Conservation (phyloP, 768 basidiomycete genomes). For the Boletus fagicola region DNA sequence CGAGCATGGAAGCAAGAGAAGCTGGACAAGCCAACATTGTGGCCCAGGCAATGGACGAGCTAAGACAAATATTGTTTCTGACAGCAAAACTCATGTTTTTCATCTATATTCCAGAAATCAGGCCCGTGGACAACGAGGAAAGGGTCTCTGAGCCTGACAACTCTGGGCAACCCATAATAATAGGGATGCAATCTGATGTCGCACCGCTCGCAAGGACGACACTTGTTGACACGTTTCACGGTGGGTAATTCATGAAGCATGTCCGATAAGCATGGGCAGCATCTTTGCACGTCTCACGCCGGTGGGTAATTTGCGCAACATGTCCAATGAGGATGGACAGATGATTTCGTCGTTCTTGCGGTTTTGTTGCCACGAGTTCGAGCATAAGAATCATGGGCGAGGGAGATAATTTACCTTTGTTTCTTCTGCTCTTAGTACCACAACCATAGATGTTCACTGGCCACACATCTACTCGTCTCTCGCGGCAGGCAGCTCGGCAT, state of each 20-base stretch:
- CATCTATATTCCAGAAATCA: conserved; percentile 59
- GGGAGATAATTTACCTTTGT: not conserved
- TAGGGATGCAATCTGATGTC: no score
- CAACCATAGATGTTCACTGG: conserved; percentile 5
- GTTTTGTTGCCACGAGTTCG: conserved; percentile 1
- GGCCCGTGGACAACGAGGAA: conserved; percentile 32
- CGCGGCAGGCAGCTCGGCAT: conserved; percentile 6
- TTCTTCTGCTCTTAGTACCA: not conserved
- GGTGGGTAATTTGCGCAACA: not conserved
- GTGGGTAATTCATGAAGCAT: not conserved
- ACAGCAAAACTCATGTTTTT: conserved; percentile 70
- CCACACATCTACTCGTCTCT: conserved; percentile 5
- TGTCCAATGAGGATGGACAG: not conserved
- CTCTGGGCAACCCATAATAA: no score
- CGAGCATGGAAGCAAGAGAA: not conserved
- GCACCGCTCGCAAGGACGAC: not conserved
- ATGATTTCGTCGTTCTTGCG: conserved; percentile 16
- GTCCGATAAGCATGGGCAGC: not conserved
- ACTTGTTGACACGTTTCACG: not conserved
- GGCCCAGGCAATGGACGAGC: not conserved
- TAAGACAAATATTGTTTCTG: conserved; percentile 60
- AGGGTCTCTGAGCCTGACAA: not conserved
- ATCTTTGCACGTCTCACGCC: not conserved
- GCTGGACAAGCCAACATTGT: not conserved
- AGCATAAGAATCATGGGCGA: not conserved